phyloP scores from a whole-genome alignment of 139 green algal species.

The Prasinococcaceae sp. region DNA sequence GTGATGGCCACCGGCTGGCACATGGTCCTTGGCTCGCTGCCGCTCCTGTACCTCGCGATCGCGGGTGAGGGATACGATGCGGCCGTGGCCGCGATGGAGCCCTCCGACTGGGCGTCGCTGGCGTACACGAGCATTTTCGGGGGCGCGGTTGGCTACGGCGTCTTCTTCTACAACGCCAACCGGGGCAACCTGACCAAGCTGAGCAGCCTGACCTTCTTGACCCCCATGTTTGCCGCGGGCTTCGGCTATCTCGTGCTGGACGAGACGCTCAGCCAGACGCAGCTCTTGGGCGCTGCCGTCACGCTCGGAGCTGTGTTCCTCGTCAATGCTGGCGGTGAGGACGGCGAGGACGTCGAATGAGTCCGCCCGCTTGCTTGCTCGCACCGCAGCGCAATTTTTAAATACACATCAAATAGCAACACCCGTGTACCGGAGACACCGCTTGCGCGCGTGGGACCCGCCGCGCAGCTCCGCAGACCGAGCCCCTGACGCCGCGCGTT shows the following conservation, averaged over 20 bases:
- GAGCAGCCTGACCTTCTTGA: conserved; percentile 88
- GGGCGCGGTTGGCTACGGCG: conserved; percentile 73
- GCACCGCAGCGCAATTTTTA: too few species aligned
- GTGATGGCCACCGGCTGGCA: conserved; percentile 95
- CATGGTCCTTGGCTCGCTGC: conserved; percentile 83
- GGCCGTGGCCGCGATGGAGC: conserved; percentile 17
- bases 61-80: too few species aligned
- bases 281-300: conserved; percentile 67
- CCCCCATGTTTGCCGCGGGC: conserved; percentile 73
- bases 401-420: too few species aligned
- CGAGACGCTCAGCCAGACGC: conserved; percentile 63
- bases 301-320: conserved; percentile 70
- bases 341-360: too few species aligned
- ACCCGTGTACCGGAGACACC: too few species aligned
- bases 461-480: too few species aligned
- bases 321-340: too few species aligned
- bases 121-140: conserved; percentile 78
- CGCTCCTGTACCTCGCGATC: conserved; percentile 21
- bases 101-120: conserved; percentile 21
- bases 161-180: conserved; percentile 52
- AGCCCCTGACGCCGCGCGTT: too few species aligned
- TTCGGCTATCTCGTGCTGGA: conserved; percentile 60
- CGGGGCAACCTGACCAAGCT: conserved; percentile 59
- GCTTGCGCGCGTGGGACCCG: too few species aligned
- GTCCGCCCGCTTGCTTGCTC: too few species aligned